phyloP scores from a whole-genome alignment of 2,329 filamentous ascomycete genomes.

The Sporothrix luriei region DNA sequence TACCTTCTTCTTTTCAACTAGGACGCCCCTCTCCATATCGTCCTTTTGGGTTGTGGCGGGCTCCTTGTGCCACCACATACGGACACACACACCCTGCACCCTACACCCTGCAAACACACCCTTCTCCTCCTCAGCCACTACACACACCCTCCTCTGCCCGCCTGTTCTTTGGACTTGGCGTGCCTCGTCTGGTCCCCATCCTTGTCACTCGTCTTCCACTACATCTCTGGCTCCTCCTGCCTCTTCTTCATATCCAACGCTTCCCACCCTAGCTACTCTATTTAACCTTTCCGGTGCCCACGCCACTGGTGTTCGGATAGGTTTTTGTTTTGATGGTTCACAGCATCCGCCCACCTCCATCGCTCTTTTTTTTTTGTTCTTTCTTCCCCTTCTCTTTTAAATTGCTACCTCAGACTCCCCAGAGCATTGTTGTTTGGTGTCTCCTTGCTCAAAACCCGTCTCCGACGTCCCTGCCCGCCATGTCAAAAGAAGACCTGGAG shows the following conservation, averaged over 20 bases:
- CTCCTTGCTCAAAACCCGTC: background rate
- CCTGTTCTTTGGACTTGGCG: background rate
- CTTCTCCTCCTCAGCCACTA: background rate
- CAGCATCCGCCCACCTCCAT: background rate
- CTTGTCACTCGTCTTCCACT: constrained; percentile 12
- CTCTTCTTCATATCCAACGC: background rate
- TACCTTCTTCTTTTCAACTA: constrained; percentile 20
- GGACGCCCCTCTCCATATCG: constrained; percentile 6
- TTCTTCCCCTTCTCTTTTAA: background rate
- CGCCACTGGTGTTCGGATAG: background rate
- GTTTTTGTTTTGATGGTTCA: background rate
- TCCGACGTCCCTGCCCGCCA: constrained; percentile 13
- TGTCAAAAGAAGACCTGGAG: constrained; percentile 35
- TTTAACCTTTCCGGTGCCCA: constrained; percentile 26
- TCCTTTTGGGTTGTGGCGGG: constrained; percentile 7
- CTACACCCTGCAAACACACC: constrained; percentile 13
- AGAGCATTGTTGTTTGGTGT: background rate
- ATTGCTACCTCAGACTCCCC: background rate
- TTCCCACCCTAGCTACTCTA: background rate
- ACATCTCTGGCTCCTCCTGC: background rate
- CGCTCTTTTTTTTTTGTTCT: background rate
- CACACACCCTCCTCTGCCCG: constrained; percentile 1
- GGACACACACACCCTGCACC: constrained; percentile 14
- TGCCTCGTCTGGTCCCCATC: background rate
- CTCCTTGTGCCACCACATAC: constrained; percentile 13